Conservation (phyloP, 306 rosid species). For the Castanea sativa region DNA sequence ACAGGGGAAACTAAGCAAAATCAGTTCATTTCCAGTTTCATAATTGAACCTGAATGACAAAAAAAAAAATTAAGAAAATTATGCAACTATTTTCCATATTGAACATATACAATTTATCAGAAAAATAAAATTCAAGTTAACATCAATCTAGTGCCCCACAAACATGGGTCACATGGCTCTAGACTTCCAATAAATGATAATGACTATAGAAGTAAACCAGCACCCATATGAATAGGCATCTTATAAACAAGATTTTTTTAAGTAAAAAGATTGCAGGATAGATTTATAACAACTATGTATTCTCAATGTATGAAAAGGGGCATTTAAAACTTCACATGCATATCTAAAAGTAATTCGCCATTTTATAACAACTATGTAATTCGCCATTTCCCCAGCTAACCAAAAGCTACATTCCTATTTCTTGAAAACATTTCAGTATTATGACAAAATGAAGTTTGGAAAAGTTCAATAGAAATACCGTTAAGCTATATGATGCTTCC, state of each 20-base stretch:
- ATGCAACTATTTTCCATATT: not conserved
- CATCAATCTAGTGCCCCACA: not conserved
- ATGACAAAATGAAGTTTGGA: conserved; percentile 3
- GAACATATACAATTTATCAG: not conserved
- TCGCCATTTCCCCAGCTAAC: not conserved
- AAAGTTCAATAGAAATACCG: conserved; percentile 52
- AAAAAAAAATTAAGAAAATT: not conserved
- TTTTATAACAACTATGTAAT: not conserved
- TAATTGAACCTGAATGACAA: not conserved
- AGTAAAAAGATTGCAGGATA: not conserved
- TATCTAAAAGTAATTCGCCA: not conserved
- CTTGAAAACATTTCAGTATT: not conserved
- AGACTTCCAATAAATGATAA: not conserved
- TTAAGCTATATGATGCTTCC: conserved; percentile 94
- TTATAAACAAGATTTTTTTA: not conserved
- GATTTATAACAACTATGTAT: not conserved
- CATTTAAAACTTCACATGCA: not conserved
- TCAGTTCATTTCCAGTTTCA: not conserved
- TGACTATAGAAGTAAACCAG: not conserved
- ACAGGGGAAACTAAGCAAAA: not conserved
- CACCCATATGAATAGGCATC: not conserved
- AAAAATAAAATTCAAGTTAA: not conserved
- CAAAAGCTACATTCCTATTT: not conserved
- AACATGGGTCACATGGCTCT: not conserved
- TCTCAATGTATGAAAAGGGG: not conserved